These are phyloP conservation scores for Xylaria sp. DNA, from an alignment of 2,329 filamentous ascomycete species.

Conservation along the genomic window DNA sequence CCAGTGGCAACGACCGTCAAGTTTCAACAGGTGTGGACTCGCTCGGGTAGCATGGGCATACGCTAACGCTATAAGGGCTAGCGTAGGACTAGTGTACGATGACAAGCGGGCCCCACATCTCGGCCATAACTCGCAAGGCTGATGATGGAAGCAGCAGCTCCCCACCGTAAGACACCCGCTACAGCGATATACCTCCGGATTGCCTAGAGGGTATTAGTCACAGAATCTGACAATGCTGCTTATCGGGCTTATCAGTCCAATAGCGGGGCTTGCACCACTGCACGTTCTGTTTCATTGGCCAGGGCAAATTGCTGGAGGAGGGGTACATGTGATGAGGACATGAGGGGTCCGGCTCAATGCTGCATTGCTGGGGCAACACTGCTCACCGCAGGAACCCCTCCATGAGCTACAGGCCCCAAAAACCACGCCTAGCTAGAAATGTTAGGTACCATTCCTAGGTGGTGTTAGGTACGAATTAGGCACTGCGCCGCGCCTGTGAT, in stretches of 20 bases:
- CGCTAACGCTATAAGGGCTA: neutral
- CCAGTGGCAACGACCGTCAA: neutral
- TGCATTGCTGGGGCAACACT: neutral
- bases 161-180: neutral
- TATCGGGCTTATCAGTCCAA: conserved; percentile 15
- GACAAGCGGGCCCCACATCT: neutral
- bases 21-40: neutral
- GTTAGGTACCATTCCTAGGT: too few species aligned
- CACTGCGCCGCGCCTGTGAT: too few species aligned
- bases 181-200: neutral
- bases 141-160: neutral
- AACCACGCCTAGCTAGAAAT: too few species aligned
- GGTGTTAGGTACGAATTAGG: too few species aligned
- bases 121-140: conserved; percentile 4
- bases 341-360: neutral
- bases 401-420: neutral
- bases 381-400: neutral
- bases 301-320: conserved; percentile 5
- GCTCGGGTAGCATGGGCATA: neutral
- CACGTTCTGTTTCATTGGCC: conserved; percentile 16
- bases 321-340: too few species aligned
- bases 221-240: neutral
- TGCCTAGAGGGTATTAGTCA: conserved; percentile 7
- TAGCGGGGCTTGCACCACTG: conserved; percentile 16
- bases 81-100: neutral